phyloP scores from a whole-genome alignment of 441 rosid genomes.

The Gossypium trilobum region DNA sequence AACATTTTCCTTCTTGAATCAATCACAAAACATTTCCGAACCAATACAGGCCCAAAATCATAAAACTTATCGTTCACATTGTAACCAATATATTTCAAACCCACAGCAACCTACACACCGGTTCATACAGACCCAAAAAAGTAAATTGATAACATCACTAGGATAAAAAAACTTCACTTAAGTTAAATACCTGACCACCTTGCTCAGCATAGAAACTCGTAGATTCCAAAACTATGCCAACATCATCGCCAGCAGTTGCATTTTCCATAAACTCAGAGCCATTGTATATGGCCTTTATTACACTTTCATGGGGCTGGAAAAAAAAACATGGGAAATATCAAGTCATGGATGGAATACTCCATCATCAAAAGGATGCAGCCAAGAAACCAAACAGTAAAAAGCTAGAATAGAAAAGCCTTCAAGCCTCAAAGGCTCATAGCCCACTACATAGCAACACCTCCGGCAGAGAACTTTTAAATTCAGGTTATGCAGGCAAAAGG shows the following conservation, averaged over 20 bases:
- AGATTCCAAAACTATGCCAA: conserved; percentile 69
- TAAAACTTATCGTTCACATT: background rate
- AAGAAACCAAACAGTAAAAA: background rate
- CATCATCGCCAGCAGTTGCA: conserved; percentile 40
- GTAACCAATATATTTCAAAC: background rate
- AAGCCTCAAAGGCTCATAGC: background rate
- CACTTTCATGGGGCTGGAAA: conserved; percentile 62
- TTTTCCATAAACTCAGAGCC: conserved; percentile 66
- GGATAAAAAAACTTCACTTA: background rate
- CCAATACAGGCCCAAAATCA: background rate
- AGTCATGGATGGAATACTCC: background rate
- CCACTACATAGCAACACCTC: background rate
- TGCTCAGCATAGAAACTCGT: conserved; percentile 96
- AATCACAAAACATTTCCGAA: background rate
- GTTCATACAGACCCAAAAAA: background rate
- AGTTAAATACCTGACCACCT: conserved; percentile 87
- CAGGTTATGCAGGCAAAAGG: background rate
- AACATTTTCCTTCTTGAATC: background rate
- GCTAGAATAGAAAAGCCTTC: background rate
- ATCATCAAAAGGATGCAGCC: background rate
- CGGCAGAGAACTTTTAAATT: background rate
- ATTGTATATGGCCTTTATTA: conserved; percentile 68
- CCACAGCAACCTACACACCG: background rate
- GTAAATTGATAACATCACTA: background rate
- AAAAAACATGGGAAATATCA: background rate